These are phyloP conservation scores for Tylopilus orsonianus DNA, from an alignment of 1,284 basidiomycete genomes.

Conservation along the genomic window DNA sequence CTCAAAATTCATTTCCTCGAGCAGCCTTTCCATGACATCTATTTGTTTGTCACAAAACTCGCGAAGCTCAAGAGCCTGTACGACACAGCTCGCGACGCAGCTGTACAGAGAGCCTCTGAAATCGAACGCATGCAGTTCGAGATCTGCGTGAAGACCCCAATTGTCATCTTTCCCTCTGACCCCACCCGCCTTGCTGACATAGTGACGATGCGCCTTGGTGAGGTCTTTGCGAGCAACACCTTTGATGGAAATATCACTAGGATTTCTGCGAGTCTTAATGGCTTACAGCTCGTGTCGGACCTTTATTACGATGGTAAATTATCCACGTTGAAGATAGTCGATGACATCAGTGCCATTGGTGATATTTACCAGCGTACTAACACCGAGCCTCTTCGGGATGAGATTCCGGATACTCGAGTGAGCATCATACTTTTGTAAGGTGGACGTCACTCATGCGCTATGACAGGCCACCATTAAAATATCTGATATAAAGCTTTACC, in stretches of 20 bases:
- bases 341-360: slow-evolving; percentile 84
- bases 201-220: slow-evolving; percentile 84
- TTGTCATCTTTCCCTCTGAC: slow-evolving; percentile 85
- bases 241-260: slow-evolving; percentile 64
- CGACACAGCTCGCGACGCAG: slow-evolving; percentile 92
- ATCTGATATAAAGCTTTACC: slow-evolving; percentile 86
- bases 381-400: slow-evolving; percentile 50
- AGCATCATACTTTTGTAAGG: slow-evolving; percentile 11
- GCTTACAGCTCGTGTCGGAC: slow-evolving; percentile 83
- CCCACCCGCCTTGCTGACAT: slow-evolving; percentile 64
- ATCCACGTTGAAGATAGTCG: slow-evolving; percentile 81
- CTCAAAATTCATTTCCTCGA: slow-evolving; percentile 90
- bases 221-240: slow-evolving; percentile 82
- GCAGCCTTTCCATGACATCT: slow-evolving; percentile 83
- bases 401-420: slow-evolving; percentile 73
- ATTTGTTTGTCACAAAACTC: slow-evolving; percentile 84
- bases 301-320: slow-evolving; percentile 51
- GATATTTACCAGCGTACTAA: slow-evolving; percentile 64
- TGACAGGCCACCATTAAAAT: slow-evolving; percentile 71
- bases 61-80: slow-evolving; percentile 92
- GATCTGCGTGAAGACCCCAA: slow-evolving; percentile 88
- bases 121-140: slow-evolving; percentile 93
- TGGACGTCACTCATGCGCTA: slow-evolving; percentile 7
- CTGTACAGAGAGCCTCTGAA: slow-evolving; percentile 88
- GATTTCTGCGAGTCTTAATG: slow-evolving; percentile 78